These are phyloP conservation scores for Xylogone sp. DNA, from an alignment of 2,329 filamentous ascomycete genomes.

Conservation along the genomic window DNA sequence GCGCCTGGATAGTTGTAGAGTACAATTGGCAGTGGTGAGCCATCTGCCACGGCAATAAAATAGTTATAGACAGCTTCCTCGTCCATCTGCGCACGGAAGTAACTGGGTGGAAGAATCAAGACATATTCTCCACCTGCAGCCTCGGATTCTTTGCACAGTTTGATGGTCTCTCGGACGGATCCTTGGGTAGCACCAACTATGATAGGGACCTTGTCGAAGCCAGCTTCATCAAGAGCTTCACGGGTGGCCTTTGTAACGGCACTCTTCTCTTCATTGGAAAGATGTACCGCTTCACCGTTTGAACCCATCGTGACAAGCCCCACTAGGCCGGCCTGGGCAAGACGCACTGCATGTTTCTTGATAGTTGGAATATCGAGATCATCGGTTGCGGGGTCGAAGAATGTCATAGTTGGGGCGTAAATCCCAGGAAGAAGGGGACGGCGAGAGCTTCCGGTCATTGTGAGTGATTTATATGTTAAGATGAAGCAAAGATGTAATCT, in stretches of 20 bases:
- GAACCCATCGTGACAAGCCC: conserved; percentile 86
- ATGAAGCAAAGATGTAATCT: not conserved
- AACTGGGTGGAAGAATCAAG: conserved; percentile 75
- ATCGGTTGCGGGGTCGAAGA: conserved; percentile 80
- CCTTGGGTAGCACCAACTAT: conserved; percentile 80
- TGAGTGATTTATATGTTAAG: not conserved
- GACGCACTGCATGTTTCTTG: conserved; percentile 75
- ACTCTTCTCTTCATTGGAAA: conserved; percentile 72
- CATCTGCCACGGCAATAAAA: conserved; percentile 64
- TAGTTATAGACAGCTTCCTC: conserved; percentile 73
- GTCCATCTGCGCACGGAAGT: conserved; percentile 71
- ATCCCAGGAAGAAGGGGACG: conserved; percentile 73
- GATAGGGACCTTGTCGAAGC: conserved; percentile 71
- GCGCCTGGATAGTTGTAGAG: conserved; percentile 91
- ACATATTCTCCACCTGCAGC: conserved; percentile 75
- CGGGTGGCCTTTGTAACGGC: conserved; percentile 74
- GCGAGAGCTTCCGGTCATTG: conserved; percentile 27
- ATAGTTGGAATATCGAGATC: conserved; percentile 78
- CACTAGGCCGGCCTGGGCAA: conserved; percentile 72
- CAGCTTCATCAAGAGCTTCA: conserved; percentile 76
- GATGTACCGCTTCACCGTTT: conserved; percentile 85
- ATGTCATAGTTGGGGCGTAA: conserved; percentile 87
- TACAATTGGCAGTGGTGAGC: conserved; percentile 71
- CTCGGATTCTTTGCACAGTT: conserved; percentile 63
- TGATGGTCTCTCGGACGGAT: conserved; percentile 76